phyloP scores from a whole-genome alignment of 2,329 filamentous ascomycete species.

The Exophiala bonariae region DNA sequence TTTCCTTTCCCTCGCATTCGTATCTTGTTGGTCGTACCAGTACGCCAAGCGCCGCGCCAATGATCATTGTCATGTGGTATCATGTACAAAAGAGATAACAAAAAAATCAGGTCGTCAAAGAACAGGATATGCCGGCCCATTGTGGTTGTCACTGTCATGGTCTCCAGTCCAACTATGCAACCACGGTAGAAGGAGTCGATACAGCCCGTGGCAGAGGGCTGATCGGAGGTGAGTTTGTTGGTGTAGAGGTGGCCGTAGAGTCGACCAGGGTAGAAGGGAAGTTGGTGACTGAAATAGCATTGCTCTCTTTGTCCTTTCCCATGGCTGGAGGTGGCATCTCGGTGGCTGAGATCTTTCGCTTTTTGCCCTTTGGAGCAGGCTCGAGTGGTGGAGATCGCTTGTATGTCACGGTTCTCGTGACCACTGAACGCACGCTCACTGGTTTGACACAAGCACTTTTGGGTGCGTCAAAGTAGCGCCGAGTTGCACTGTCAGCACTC shows the following conservation, averaged over 20 bases:
- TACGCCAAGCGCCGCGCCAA: slow-evolving; percentile 22
- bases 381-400: slow-evolving; percentile 72
- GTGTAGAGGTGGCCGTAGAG: slow-evolving; percentile 3
- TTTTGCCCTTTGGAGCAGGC: slow-evolving; percentile 88
- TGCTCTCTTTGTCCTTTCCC: slow-evolving; percentile 8
- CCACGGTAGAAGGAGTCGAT: not conserved
- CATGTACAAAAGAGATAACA: slow-evolving; percentile 19
- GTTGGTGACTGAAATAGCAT: slow-evolving; percentile 10
- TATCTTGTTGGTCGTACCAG: slow-evolving; percentile 11
- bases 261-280: slow-evolving; percentile 21
- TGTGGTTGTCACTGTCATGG: not conserved
- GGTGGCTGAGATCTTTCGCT: slow-evolving; percentile 64
- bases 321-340: slow-evolving; percentile 21
- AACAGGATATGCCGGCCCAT: slow-evolving; percentile 1
- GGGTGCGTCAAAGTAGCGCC: slow-evolving; percentile 60
- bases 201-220: slow-evolving; percentile 11
- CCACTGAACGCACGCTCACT: slow-evolving; percentile 78
- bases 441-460: slow-evolving; percentile 63
- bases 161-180: not conserved
- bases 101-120: slow-evolving; percentile 15
- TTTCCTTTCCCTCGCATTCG: not conserved
- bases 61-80: slow-evolving; percentile 21
- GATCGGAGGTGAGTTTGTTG: slow-evolving; percentile 6
- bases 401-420: slow-evolving; percentile 92
- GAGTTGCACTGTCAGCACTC: slow-evolving; percentile 65